Conservation (phyloP, 805 yeast species). For the Candida sonorensis region DNA sequence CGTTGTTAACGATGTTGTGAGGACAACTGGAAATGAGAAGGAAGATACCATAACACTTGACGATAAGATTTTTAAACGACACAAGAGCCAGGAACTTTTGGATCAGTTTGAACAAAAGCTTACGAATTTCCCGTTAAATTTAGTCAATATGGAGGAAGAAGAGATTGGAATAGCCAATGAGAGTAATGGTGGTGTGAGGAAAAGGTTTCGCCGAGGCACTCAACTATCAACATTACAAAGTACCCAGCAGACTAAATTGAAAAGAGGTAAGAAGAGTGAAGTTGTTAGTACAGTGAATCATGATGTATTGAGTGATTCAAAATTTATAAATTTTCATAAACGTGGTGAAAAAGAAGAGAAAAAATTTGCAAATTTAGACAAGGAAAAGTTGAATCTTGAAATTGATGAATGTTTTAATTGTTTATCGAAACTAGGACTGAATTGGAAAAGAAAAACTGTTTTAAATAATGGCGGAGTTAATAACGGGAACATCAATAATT, state of each 20-base stretch:
- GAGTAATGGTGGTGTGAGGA: conserved; percentile 1
- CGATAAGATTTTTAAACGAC: conserved; percentile 9
- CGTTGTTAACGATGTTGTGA: conserved; percentile 7
- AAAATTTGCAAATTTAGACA: conserved; percentile 49
- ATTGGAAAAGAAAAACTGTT: conserved; percentile 10
- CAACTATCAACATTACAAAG: background rate
- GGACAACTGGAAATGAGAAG: conserved; percentile 1
- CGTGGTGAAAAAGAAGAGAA: conserved; percentile 61
- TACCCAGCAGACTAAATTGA: background rate
- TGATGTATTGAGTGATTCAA: conserved; percentile 43
- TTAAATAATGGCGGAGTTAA: no score
- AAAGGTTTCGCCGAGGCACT: background rate
- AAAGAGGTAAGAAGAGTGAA: no score
- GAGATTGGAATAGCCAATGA: conserved; percentile 2
- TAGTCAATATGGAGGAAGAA: conserved; percentile 12
- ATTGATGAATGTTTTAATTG: conserved; percentile 47
- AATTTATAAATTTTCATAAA: conserved; percentile 43
- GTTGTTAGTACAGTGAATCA: no score
- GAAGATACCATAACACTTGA: background rate
- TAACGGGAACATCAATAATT: no score
- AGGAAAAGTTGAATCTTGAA: conserved; percentile 45
- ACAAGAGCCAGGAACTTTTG: conserved; percentile 11
- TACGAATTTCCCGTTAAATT: conserved; percentile 10
- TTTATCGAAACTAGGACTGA: conserved; percentile 29
- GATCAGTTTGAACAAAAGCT: conserved; percentile 7